A percentile compares a stretch with the other conserved stretches of the same genome.
Evolutionary conservation across 768 basidiomycete species (phyloP).

Genomic region (Baorangia bicolor): DNA sequence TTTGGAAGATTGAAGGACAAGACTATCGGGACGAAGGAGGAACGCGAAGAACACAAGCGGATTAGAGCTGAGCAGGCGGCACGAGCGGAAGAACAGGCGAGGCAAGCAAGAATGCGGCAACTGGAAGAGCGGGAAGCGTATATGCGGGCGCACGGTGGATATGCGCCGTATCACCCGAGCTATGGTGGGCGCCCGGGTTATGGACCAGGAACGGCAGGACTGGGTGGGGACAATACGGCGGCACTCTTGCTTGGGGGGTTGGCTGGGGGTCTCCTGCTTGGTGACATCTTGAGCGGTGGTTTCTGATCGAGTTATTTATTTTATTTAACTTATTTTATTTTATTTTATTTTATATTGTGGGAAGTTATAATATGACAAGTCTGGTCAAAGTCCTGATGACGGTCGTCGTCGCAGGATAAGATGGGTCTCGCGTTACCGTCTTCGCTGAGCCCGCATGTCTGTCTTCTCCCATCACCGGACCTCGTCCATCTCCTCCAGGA

Average conservation of each 20-base stretch:
- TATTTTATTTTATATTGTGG: slow-evolving; percentile 3
- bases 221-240: slow-evolving; percentile 8
- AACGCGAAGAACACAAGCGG: slow-evolving; percentile 47
- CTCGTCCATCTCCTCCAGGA: slow-evolving; percentile 56
- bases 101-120: slow-evolving; percentile 19
- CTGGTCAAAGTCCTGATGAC: background rate
- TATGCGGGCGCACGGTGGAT: slow-evolving; percentile 33
- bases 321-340: slow-evolving; percentile 6
- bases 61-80: slow-evolving; percentile 33
- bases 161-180: slow-evolving; percentile 31
- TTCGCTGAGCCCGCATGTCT: slow-evolving; percentile 82
- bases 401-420: slow-evolving; percentile 1
- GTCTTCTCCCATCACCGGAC: slow-evolving; percentile 70
- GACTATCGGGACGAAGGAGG: slow-evolving; percentile 61
- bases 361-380: background rate
- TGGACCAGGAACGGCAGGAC: background rate
- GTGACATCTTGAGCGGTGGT: slow-evolving; percentile 43
- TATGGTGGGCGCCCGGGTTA: background rate
- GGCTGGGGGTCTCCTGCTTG: slow-evolving; percentile 51
- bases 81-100: slow-evolving; percentile 19
- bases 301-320: slow-evolving; percentile 27
- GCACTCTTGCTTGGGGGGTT: slow-evolving; percentile 41
- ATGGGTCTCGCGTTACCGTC: slow-evolving; percentile 61
- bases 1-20: slow-evolving; percentile 64
- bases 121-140: slow-evolving; percentile 35